These are phyloP conservation scores for Pleurotus giganteus DNA, from an alignment of 768 basidiomycete genomes.

Conservation along the genomic window DNA sequence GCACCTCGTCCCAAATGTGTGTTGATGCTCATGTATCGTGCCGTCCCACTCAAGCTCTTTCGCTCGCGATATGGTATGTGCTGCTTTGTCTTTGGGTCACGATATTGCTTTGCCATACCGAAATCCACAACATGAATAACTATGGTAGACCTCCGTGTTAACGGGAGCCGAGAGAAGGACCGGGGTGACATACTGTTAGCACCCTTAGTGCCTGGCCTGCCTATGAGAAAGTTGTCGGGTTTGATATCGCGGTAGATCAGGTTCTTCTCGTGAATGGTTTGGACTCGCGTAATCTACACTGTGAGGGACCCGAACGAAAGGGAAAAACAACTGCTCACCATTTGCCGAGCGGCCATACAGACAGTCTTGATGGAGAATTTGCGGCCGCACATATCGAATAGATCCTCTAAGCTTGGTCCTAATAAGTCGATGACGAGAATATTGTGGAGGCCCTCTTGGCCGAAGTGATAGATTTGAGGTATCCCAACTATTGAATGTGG, in stretches of 20 bases:
- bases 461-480: conserved; percentile 99
- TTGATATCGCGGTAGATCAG: conserved; percentile 99
- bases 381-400: conserved; percentile 98
- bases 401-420: conserved; percentile 93
- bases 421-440: conserved; percentile 98
- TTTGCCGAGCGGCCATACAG: conserved; percentile 98
- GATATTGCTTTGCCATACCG: conserved; percentile 99
- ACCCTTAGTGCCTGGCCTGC: conserved; percentile 87
- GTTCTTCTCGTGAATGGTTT: conserved; percentile 99
- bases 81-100: conserved; percentile 98
- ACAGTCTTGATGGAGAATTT: conserved; percentile 99
- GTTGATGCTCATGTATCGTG: conserved; percentile 99
- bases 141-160: conserved; percentile 25
- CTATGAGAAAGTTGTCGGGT: conserved; percentile 98
- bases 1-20: conserved; percentile 95
- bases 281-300: conserved; percentile 83
- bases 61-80: conserved; percentile 99
- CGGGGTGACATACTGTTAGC: conserved; percentile 60
- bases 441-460: conserved; percentile 97
- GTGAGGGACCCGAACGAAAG: conserved; percentile 8
- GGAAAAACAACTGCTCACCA: conserved; percentile 47
- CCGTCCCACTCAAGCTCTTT: conserved; percentile 95
- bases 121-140: conserved; percentile 96
- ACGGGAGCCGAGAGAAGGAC: conserved; percentile 1
- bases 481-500: conserved; percentile 71